Evolutionary conservation across 2,329 filamentous ascomycete species (phyloP).

Genomic region (Penicillium brevicompactum): DNA sequence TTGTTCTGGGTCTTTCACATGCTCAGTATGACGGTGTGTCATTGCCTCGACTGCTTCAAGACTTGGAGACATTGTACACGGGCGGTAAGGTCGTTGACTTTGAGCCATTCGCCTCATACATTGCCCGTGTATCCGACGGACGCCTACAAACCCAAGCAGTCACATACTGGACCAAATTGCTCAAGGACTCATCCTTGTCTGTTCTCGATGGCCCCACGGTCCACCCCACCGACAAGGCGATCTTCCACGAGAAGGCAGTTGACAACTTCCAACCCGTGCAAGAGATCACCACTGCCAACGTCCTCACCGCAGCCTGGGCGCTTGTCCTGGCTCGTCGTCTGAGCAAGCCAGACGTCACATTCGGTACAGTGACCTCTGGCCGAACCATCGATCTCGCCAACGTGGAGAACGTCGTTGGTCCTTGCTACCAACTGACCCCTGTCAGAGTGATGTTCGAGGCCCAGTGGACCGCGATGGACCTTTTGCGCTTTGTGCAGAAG

Average conservation of each 20-base stretch:
- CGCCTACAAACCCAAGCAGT: constrained; percentile 50
- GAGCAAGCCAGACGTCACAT: constrained; percentile 56
- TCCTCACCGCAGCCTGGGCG: constrained; percentile 66
- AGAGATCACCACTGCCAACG: constrained; percentile 61
- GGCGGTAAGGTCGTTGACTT: constrained; percentile 33
- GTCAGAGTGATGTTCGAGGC: constrained; percentile 57
- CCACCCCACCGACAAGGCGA: constrained; percentile 24
- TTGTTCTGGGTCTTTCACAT: constrained; percentile 62
- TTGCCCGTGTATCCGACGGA: constrained; percentile 34
- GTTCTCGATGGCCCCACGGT: constrained; percentile 19
- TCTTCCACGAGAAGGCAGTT: constrained; percentile 26
- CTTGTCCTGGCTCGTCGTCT: constrained; percentile 59
- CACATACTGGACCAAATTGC: constrained; percentile 54
- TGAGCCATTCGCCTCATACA: constrained; percentile 46
- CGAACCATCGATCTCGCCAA: constrained; percentile 58
- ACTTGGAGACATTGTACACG: constrained; percentile 57
- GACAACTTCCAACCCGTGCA: constrained; percentile 49
- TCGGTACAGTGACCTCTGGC: constrained; percentile 65
- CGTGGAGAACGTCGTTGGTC: constrained; percentile 60
- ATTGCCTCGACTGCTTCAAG: constrained; percentile 59
- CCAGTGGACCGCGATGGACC: constrained; percentile 51
- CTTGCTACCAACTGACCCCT: constrained; percentile 58
- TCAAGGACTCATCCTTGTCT: constrained; percentile 54
- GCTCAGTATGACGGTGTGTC: constrained; percentile 69
- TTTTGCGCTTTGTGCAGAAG: constrained; percentile 53